Evolutionary conservation across 306 rosid genomes (phyloP), one percentile per base, ranked within the genome.

Genomic region (Erythrophleum fordii): DNA sequence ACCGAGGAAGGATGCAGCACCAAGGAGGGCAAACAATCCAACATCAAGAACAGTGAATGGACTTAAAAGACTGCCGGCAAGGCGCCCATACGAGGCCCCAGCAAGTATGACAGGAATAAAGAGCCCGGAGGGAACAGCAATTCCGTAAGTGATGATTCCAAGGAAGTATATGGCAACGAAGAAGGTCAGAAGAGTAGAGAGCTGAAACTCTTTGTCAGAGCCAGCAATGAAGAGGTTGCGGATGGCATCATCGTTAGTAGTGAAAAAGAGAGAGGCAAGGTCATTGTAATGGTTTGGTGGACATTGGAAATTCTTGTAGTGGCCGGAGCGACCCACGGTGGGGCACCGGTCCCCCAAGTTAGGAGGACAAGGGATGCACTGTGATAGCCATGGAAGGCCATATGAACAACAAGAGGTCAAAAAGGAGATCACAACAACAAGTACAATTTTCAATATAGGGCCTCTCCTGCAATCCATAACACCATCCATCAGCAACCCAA

Each of bases 81-180:
- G 92, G 37, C 98, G 93, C 0, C 98, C 98, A 49, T 91, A 93
- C 2, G 95, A 89, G 78, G 95, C 92, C 48, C 98, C 97, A 0
- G 97, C 98, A 23, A 93, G 91, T 71, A 91, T 91, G 59, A 91
- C 97, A 0, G 98, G 98, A 64, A 93, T 93, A 68, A 93, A 93
- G 75, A 92, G 90, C n/a, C 98, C 98, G 0, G 98, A 90, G 48
- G 98, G 98, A 66, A 93, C 84, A 16, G 98, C 98, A 64, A 91
- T 93, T 58, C 98, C 98, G 20, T 93, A 91, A 49, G 98, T 93
- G 28, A 92, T 67, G 37, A 93, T 86, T 74, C 98, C 98, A 0
- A 93, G 92, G 72, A 25, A 81, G 83, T 82, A 90, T 49, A 90
- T 73, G 53, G 91, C 83, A 37, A 73, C 86, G 79, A 93, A 90